phyloP scores from a whole-genome alignment of 2,329 filamentous ascomycete species.

The Neocatenulostroma microsporum region DNA sequence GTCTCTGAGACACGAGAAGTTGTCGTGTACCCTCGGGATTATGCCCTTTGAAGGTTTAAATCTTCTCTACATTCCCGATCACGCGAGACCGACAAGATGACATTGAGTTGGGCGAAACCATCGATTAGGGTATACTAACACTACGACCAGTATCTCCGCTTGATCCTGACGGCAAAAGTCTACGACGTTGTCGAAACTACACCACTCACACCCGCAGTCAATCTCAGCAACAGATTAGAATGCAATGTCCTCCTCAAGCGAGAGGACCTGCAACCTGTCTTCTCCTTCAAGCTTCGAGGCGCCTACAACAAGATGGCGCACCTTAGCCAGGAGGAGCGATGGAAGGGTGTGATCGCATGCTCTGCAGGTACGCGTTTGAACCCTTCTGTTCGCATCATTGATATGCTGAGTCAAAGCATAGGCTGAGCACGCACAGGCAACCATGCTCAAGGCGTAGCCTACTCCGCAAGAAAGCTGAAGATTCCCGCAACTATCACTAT shows the following conservation, averaged over 20 bases:
- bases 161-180: constrained; percentile 89
- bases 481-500: constrained; percentile 98
- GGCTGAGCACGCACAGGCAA: constrained; percentile 50
- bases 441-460: constrained; percentile 94
- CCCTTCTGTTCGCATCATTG: too few species aligned
- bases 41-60: too few species aligned
- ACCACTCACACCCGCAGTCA: constrained; percentile 72
- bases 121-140: constrained; percentile 6
- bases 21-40: too few species aligned
- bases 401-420: constrained; percentile 2
- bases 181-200: constrained; percentile 90
- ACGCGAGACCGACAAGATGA: too few species aligned
- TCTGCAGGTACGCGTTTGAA: constrained; percentile 66
- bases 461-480: constrained; percentile 84
- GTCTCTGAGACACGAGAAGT: too few species aligned
- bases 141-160: constrained; percentile 76
- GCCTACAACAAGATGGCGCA: constrained; percentile 99
- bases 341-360: constrained; percentile 94
- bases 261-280: constrained; percentile 95
- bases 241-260: constrained; percentile 90
- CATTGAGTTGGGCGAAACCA: too few species aligned
- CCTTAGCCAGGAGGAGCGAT: constrained; percentile 67
- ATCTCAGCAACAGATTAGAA: constrained; percentile 86
- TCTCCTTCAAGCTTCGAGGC: constrained; percentile 96
- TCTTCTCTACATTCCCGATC: too few species aligned